Evolutionary conservation across 139 green algal species (phyloP), one percentile per base, ranked within the genome.

Genomic region (Astrephomene gubernaculifera): DNA sequence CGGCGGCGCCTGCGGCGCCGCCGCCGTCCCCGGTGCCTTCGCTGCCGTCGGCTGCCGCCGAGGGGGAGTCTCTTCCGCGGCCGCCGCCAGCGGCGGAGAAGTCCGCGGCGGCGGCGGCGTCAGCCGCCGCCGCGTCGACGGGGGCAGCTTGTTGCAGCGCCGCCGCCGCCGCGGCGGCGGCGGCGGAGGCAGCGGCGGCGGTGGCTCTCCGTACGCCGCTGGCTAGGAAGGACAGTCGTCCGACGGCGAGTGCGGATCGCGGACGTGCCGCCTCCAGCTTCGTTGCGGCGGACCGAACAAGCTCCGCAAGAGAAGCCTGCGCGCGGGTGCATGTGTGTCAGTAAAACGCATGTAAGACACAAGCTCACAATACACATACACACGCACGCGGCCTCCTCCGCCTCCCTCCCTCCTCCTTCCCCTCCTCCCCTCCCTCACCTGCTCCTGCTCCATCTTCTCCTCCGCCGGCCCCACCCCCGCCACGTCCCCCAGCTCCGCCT

Each of bases 401-500:
- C 49, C 49, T 25, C 49, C 31, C n/a, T n/a, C 29, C 8, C 63
- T 12, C 31, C 63, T 12, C 63, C 29, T 12, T 70, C n/a, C 63
- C 63, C 80, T 8, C 31, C 63, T 12, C 63, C 29, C 8, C 41
- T 9, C 63, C 63, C 80, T 8, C 38, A 86, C 81, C 81, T 88
- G 72, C 67, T 86, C 75, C 45, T 25, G 29, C 0, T 76, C 85
- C 61, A 54, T 35, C 41, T 2, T 25, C 44, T 74, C 65, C 70
- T 89, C 83, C n/a, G 54, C 21, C 19, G 79, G 39, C 24, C n/a
- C 21, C 0, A 87, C 27, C 35, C 52, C 73, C 43, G 79, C 68
- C 63, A 89, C 80, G 27, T 61, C 22, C 4, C 88, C 88, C 67
- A 91, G 83, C 31, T 33, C 39, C 61, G 65, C 64, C 88, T 91